Conservation (phyloP, 2,329 filamentous ascomycete species). For the Pseudocercospora macadamiae region DNA sequence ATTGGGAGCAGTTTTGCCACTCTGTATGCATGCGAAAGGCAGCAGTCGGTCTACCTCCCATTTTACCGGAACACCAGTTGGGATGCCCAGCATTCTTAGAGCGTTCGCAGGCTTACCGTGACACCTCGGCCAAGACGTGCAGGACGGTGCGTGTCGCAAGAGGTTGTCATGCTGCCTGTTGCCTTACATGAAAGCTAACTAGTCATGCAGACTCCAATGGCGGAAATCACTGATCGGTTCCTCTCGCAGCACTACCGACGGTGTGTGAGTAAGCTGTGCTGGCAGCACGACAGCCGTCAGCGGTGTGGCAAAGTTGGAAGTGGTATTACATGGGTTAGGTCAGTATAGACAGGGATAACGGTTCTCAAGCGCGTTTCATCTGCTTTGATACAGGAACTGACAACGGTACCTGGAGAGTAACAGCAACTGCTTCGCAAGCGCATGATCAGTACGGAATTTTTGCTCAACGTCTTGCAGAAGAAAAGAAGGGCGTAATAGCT, state of each 20-base stretch:
- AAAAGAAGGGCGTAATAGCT: neutral
- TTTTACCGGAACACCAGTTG: neutral
- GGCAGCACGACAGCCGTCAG: slow-evolving; percentile 18
- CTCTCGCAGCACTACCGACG: slow-evolving; percentile 6
- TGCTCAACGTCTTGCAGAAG: neutral
- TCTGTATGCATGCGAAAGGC: neutral
- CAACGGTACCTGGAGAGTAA: slow-evolving; percentile 19
- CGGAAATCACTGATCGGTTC: neutral
- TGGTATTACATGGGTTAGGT: slow-evolving; percentile 16
- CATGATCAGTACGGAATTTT: neutral
- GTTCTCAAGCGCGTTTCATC: slow-evolving; percentile 24
- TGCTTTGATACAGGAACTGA: slow-evolving; percentile 23
- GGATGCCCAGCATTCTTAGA: neutral
- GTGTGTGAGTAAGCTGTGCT: slow-evolving; percentile 16
- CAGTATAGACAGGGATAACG: slow-evolving; percentile 16
- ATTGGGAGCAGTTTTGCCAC: neutral
- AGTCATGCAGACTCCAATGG: slow-evolving; percentile 6
- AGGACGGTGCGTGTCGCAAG: slow-evolving; percentile 12
- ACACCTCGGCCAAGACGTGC: slow-evolving; percentile 9
- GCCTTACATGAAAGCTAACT: slow-evolving; percentile 7
- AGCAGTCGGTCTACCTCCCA: slow-evolving; percentile 3
- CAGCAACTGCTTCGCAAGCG: neutral
- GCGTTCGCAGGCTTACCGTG: slow-evolving; percentile 6
- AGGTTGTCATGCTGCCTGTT: slow-evolving; percentile 5
- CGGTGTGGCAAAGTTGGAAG: slow-evolving; percentile 19